Percentiles rank a stretch among this genome's conserved stretches.
These are phyloP conservation scores for Waltergamsia citrina DNA, from an alignment of 2,329 filamentous ascomycete genomes.

Conservation along the genomic window DNA sequence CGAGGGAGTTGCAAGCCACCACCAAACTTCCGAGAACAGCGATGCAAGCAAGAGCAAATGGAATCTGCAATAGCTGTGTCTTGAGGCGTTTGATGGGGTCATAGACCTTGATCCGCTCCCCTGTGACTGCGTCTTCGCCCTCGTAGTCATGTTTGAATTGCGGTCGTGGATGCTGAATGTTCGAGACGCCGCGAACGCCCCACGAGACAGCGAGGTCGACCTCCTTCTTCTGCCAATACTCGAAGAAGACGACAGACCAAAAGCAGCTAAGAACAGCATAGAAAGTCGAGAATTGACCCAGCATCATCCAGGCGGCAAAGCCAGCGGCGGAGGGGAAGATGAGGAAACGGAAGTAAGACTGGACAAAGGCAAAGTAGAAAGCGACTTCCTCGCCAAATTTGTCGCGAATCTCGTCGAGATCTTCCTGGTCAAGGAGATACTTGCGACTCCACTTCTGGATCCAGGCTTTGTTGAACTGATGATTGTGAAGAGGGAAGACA, in stretches of 20 bases:
- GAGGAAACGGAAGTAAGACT: slow-evolving; percentile 81
- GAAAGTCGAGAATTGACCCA: slow-evolving; percentile 73
- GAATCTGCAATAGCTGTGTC: slow-evolving; percentile 72
- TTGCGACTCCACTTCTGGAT: slow-evolving; percentile 67
- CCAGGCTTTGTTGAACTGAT: slow-evolving; percentile 64
- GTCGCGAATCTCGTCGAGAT: slow-evolving; percentile 67
- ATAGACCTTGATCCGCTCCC: slow-evolving; percentile 68
- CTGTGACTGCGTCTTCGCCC: slow-evolving; percentile 69
- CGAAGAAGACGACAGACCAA: slow-evolving; percentile 86
- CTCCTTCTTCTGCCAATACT: slow-evolving; percentile 95
- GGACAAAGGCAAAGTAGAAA: slow-evolving; percentile 92
- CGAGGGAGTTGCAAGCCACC: slow-evolving; percentile 78
- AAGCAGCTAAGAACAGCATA: slow-evolving; percentile 72
- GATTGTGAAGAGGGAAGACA: slow-evolving; percentile 73
- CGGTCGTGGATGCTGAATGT: slow-evolving; percentile 66
- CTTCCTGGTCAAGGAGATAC: slow-evolving; percentile 53
- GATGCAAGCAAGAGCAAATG: slow-evolving; percentile 70
- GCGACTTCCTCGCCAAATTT: slow-evolving; percentile 77
- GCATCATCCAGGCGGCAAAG: slow-evolving; percentile 66
- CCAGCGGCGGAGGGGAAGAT: slow-evolving; percentile 76
- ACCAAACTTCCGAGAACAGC: slow-evolving; percentile 72
- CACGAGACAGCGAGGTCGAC: slow-evolving; percentile 77
- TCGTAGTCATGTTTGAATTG: slow-evolving; percentile 76
- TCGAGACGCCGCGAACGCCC: slow-evolving; percentile 78
- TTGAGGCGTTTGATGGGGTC: slow-evolving; percentile 64